Conservation (phyloP, 208 protist genomes). For the Leishmania guyanensis region DNA sequence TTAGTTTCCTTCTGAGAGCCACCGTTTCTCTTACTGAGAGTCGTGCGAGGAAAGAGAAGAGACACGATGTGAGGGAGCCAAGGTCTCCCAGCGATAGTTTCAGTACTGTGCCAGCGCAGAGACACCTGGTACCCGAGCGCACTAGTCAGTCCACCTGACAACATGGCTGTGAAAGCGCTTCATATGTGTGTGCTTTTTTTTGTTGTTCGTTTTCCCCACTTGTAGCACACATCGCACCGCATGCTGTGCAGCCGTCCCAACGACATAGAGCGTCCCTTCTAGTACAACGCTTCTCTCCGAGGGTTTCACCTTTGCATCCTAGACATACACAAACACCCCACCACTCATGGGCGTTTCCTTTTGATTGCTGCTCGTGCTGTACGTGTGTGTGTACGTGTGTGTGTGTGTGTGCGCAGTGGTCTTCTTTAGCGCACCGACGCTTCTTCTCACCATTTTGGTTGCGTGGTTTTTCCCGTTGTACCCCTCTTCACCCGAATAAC, state of each 20-base stretch:
- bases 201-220: no score
- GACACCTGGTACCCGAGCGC: background rate
- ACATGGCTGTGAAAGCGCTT: no score
- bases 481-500: no score
- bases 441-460: background rate
- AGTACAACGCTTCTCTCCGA: no score
- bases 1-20: background rate
- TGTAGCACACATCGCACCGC: no score
- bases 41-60: background rate
- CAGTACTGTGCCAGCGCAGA: background rate
- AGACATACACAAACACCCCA: background rate
- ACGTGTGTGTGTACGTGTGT: no score
- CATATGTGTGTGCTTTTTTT: no score
- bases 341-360: background rate
- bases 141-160: no score
- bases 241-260: no score
- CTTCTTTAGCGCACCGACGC: background rate
- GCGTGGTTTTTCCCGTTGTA: background rate
- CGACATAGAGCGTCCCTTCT: no score
- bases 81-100: no score
- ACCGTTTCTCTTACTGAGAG: background rate
- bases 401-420: background rate
- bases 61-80: background rate
- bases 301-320: no score
- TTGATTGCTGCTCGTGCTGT: background rate